phyloP scores from a whole-genome alignment of 140 eudicot species.

The Anethum foeniculum region DNA sequence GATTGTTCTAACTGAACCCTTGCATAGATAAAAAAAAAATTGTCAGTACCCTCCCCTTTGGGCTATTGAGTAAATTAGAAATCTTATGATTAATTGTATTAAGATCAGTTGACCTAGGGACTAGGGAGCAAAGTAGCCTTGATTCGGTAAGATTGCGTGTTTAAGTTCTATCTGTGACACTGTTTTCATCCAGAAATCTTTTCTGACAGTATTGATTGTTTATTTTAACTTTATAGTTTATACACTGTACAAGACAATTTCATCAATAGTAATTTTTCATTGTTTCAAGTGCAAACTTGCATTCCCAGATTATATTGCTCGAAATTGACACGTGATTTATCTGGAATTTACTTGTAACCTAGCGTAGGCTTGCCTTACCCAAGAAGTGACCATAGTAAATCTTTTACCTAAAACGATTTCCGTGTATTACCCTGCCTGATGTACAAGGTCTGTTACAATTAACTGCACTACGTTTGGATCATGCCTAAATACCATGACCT shows the following conservation, averaged over 20 bases:
- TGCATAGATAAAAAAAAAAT: not conserved
- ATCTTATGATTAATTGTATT: not conserved
- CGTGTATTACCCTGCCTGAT: not conserved
- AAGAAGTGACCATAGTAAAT: not conserved
- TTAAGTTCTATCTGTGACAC: not conserved
- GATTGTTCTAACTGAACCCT: not conserved
- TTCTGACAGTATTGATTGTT: not conserved
- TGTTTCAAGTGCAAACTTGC: not conserved
- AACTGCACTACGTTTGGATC: not conserved
- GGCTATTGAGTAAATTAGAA: not conserved
- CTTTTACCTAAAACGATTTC: not conserved
- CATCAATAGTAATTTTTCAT: not conserved
- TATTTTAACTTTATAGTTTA: not conserved
- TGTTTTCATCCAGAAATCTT: not conserved
- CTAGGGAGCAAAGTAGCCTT: not conserved
- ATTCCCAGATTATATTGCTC: no score
- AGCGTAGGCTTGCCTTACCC: not conserved
- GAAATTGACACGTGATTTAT: not conserved
- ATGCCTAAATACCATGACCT: conserved; percentile 3
- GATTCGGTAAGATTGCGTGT: not conserved
- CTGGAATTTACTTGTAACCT: not conserved
- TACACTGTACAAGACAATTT: not conserved
- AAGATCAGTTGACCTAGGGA: not conserved
- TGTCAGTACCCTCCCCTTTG: not conserved
- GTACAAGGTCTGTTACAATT: not conserved